These are phyloP conservation scores for Trichophyton equinum DNA, from an alignment of 2,329 filamentous ascomycete species.

Conservation along the genomic window DNA sequence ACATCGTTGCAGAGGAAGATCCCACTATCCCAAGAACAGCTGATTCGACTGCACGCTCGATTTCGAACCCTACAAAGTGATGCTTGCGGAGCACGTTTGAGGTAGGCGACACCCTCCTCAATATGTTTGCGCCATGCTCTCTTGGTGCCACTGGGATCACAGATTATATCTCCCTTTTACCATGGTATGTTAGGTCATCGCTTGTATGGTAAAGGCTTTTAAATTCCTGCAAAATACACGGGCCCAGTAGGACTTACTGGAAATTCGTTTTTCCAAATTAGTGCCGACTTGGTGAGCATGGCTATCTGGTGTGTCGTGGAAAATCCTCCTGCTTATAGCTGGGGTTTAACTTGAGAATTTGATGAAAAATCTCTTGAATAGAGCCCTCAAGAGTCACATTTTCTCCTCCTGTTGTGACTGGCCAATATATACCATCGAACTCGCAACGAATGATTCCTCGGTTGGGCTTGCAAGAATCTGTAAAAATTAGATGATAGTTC, in stretches of 20 bases:
- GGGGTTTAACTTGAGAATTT: constrained; percentile 1
- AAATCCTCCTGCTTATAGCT: neutral
- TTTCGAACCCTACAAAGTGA: neutral
- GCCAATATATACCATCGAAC: neutral
- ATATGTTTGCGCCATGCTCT: neutral
- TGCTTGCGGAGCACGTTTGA: neutral
- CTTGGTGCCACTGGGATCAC: neutral
- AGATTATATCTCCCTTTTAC: neutral
- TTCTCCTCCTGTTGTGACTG: neutral
- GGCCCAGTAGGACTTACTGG: neutral
- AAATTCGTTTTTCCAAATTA: neutral
- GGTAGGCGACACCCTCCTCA: neutral
- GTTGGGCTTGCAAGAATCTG: neutral
- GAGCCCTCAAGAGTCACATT: neutral
- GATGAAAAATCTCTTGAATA: neutral
- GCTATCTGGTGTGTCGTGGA: neutral
- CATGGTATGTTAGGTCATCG: neutral
- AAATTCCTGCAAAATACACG: neutral
- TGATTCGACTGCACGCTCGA: neutral
- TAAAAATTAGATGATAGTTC: neutral
- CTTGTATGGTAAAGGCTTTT: neutral
- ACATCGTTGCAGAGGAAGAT: constrained; percentile 4
- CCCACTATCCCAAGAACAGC: neutral
- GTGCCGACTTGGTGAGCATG: neutral
- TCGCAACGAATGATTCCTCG: neutral